Evolutionary conservation across 2,329 filamentous ascomycete genomes (phyloP).

Genomic region (Ascochyta clinopodiicola): DNA sequence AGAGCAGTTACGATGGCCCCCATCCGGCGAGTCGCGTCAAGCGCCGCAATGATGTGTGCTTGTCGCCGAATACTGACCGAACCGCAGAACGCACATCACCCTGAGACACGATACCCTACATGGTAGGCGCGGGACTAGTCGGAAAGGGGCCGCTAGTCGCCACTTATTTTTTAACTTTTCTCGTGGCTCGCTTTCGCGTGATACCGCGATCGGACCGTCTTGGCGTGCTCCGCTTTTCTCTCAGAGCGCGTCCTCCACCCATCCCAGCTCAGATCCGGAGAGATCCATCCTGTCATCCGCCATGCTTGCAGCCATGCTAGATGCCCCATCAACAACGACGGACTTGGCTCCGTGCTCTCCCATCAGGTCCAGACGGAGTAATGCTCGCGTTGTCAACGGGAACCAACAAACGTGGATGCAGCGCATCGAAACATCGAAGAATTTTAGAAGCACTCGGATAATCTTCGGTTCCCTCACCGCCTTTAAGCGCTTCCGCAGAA

Average conservation of each 20-base stretch:
- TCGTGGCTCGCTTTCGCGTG: constrained; percentile 26
- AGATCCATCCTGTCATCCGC: constrained; percentile 22
- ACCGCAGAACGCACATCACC: constrained; percentile 30
- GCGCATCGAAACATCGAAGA: constrained; percentile 27
- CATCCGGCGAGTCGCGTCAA: constrained; percentile 30
- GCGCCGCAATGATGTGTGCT: constrained; percentile 26
- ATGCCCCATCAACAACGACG: constrained; percentile 25
- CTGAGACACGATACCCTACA: constrained; percentile 3
- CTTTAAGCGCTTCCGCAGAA: constrained; percentile 1
- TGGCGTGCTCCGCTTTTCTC: constrained; percentile 20
- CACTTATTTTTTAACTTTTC: constrained; percentile 36
- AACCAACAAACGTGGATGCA: constrained; percentile 28
- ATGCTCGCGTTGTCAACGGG: constrained; percentile 13
- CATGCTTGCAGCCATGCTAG: constrained; percentile 20
- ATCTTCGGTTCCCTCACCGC: constrained; percentile 26
- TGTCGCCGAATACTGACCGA: constrained; percentile 41
- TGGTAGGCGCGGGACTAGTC: constrained; percentile 26
- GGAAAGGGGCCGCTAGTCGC: constrained; percentile 36
- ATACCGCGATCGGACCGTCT: constrained; percentile 32
- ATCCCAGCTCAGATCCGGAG: constrained; percentile 29
- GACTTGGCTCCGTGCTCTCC: constrained; percentile 25
- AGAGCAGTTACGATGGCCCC: constrained; percentile 21
- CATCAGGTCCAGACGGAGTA: constrained; percentile 6
- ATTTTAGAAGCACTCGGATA: constrained; percentile 27
- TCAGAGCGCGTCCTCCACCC: constrained; percentile 11